phyloP scores from a whole-genome alignment of 1,139 yeast genomes.

The Kurtzmaniella quercitrusa region DNA sequence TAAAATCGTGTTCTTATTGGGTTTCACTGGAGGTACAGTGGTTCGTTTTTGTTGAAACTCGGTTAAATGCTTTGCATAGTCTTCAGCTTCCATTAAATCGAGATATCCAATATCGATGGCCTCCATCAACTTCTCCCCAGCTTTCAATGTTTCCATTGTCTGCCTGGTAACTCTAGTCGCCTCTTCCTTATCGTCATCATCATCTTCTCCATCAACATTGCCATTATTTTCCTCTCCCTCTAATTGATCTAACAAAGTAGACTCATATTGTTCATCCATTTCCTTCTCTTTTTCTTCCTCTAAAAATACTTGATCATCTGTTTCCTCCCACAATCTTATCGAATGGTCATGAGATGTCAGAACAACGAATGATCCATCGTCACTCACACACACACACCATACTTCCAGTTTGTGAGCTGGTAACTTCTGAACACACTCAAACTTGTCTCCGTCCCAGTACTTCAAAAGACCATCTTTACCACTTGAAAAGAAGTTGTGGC shows the following conservation, averaged over 20 bases:
- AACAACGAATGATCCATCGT: slow-evolving; percentile 67
- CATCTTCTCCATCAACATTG: slow-evolving; percentile 27
- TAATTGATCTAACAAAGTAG: slow-evolving; percentile 62
- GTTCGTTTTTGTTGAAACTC: slow-evolving; percentile 34
- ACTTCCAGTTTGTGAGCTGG: slow-evolving; percentile 91
- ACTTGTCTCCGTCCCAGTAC: slow-evolving; percentile 98
- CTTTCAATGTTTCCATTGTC: slow-evolving; percentile 86
- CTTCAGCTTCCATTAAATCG: slow-evolving; percentile 60
- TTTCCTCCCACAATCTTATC: slow-evolving; percentile 84
- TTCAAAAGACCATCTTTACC: slow-evolving; percentile 87
- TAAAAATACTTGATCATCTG: slow-evolving; percentile 88
- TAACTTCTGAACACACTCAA: slow-evolving; percentile 85
- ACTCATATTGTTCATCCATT: slow-evolving; percentile 86
- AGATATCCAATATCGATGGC: slow-evolving; percentile 80
- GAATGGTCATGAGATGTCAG: slow-evolving; percentile 95
- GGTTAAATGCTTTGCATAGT: slow-evolving; percentile 33
- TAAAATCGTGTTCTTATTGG: slow-evolving; percentile 66
- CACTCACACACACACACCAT: slow-evolving; percentile 81
- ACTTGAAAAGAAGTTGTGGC: slow-evolving; percentile 85
- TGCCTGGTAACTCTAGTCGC: slow-evolving; percentile 72
- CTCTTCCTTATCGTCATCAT: slow-evolving; percentile 50
- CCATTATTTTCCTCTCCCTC: slow-evolving; percentile 52
- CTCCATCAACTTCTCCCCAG: slow-evolving; percentile 91
- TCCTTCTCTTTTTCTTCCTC: slow-evolving; percentile 97
- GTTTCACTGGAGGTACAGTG: slow-evolving; percentile 49